Percentiles rank a stretch among this genome's conserved stretches.
phyloP scores from a whole-genome alignment of 2,329 filamentous ascomycete genomes.

The Botrytis paeoniae region DNA sequence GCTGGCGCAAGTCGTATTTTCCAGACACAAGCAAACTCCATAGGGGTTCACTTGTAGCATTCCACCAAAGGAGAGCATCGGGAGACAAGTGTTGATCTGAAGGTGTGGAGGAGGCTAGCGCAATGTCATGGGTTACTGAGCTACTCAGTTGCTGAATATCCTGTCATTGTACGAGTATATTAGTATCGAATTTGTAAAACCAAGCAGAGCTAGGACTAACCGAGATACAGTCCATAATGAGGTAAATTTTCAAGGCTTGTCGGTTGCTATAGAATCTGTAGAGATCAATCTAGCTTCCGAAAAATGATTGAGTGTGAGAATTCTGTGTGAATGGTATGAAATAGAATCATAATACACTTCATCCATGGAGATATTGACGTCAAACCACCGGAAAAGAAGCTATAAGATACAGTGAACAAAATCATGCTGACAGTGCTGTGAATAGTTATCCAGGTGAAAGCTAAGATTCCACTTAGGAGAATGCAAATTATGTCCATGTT shows the following conservation, averaged over 20 bases:
- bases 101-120: neutral
- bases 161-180: neutral
- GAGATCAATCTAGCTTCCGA: neutral
- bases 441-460: conserved; percentile 50
- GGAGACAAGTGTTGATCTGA: neutral
- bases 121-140: neutral
- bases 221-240: neutral
- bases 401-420: conserved; percentile 62
- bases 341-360: neutral
- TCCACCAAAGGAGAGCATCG: neutral
- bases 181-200: neutral
- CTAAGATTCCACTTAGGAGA: conserved; percentile 49
- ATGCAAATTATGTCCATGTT: conserved; percentile 47
- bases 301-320: neutral
- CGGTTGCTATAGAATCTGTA: too few species aligned
- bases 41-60: neutral
- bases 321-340: neutral
- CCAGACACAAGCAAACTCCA: neutral
- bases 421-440: conserved; percentile 53
- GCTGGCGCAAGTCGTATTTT: neutral
- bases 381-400: conserved; percentile 66
- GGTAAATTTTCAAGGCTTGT: neutral
- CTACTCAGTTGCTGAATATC: neutral
- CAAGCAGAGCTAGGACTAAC: neutral
- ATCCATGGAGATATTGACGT: too few species aligned